Percentiles rank a stretch among this genome's conserved stretches.
Conservation (phyloP, 805 yeast species). For the Kodamaea sagamina region DNA sequence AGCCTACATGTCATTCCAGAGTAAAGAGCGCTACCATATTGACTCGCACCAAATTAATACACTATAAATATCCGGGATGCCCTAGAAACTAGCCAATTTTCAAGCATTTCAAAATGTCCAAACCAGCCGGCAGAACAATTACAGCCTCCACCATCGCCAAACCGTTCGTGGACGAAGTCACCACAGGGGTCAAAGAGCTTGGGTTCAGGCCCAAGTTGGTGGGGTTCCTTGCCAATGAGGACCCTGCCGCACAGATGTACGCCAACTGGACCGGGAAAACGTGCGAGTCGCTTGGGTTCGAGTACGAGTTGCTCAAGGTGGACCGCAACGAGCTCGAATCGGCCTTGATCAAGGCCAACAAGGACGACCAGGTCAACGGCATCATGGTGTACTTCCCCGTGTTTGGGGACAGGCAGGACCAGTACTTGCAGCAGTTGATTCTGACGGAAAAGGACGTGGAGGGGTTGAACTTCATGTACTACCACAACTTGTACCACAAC, state of each 20-base stretch:
- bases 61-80: slow-evolving; percentile 6
- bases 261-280: slow-evolving; percentile 97
- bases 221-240: slow-evolving; percentile 88
- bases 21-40: slow-evolving; percentile 5
- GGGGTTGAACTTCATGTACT: slow-evolving; percentile 86
- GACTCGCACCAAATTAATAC: slow-evolving; percentile 6
- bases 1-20: too few species aligned
- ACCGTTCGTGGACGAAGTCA: slow-evolving; percentile 72
- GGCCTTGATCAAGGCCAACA: slow-evolving; percentile 78
- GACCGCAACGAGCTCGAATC: slow-evolving; percentile 85
- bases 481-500: slow-evolving; percentile 94
- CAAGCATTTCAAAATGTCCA: slow-evolving; percentile 15
- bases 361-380: slow-evolving; percentile 75
- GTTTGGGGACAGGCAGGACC: slow-evolving; percentile 92
- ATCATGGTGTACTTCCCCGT: slow-evolving; percentile 98
- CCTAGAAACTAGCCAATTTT: slow-evolving; percentile 2
- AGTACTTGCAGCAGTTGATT: slow-evolving; percentile 90
- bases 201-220: slow-evolving; percentile 71
- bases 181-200: slow-evolving; percentile 53
- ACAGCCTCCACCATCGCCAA: slow-evolving; percentile 88
- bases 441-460: slow-evolving; percentile 93
- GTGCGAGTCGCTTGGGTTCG: slow-evolving; percentile 80
- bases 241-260: slow-evolving; percentile 94
- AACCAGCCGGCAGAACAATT: slow-evolving; percentile 73
- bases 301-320: slow-evolving; percentile 72